Base-by-base conservation (phyloP, 2,329 filamentous ascomycete species). In the Elsinoe ampelina region DNA sequence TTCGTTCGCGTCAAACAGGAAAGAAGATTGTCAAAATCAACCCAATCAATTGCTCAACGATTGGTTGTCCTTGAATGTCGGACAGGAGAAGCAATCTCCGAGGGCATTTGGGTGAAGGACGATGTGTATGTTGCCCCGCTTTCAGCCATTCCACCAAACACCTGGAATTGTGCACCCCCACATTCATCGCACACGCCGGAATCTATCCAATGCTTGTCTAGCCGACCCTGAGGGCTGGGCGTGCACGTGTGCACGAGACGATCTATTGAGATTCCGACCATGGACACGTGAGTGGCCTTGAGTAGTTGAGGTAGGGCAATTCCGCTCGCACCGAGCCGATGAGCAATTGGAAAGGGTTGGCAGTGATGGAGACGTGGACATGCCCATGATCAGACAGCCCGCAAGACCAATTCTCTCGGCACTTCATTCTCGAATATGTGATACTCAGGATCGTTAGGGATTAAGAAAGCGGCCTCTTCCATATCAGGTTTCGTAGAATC, bases 381-480 rank as follows among this genome's bases (percentile, higher is more conserved):
- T 30, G 26, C 26, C 26, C 8, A n/a, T 30, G 26, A 30, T 30
- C 26, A 30, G 26, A 30, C 26, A 30, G 26, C 15, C 19, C 6
- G 39, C 19, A 19, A 45, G 19, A 15, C 30, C 34, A 15, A 39
- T 13, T 34, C 19, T 52, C 32, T 17, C n/a, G 20, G 32, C 34
- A 52, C 32, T 52, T n/a, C 34, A 52, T 52, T 52, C 48, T 45
- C 19, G 30, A 22, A 19, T 13, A 15, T n/a, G 34, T 36, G 35
- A 20, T 52, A 52, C 48, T 52, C 48, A 52, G 48, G 48, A 52
- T 52, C 34, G 48, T 52, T 52, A 52, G 48, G 48, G 32, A 39
- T 52, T 52, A 52, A 39, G 17, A 38, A 52, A 51, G 47, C 15
- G 39, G 35, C 45, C 30, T 52, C 48, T 52, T 52, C 32, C 34